Percentiles rank a stretch among this genome's conserved stretches.
Evolutionary conservation across 805 yeast genomes (phyloP).

Genomic region (Saturnispora diversa): DNA sequence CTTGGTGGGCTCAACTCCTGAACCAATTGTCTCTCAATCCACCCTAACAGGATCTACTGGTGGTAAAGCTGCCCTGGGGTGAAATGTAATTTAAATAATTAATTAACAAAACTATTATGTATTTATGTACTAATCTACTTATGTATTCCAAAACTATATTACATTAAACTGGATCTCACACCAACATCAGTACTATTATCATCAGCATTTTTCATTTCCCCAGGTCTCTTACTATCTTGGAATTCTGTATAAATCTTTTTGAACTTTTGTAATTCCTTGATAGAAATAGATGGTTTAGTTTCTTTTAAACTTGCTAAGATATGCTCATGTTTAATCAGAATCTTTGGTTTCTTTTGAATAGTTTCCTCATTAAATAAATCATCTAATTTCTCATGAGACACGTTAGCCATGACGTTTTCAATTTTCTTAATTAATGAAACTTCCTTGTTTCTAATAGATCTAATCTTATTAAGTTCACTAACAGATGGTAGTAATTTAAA

Average conservation of each 20-base stretch:
- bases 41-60: constrained; percentile 23
- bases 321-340: constrained; percentile 45
- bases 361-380: constrained; percentile 36
- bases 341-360: constrained; percentile 24
- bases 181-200: constrained; percentile 69
- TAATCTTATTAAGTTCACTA: constrained; percentile 4
- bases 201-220: constrained; percentile 80
- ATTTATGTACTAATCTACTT: not conserved
- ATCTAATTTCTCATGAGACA: constrained; percentile 29
- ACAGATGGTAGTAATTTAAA: constrained; percentile 16
- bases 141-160: not conserved
- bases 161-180: constrained; percentile 78
- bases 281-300: constrained; percentile 85
- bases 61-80: constrained; percentile 23
- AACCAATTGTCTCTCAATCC: constrained; percentile 11
- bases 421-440: constrained; percentile 18
- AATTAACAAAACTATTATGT: not conserved
- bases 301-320: constrained; percentile 56
- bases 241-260: constrained; percentile 61
- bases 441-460: constrained; percentile 17
- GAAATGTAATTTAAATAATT: no score
- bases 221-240: constrained; percentile 56
- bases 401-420: constrained; percentile 15
- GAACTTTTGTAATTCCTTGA: constrained; percentile 58
- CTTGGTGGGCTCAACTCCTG: constrained; percentile 31